These are phyloP conservation scores for Neurospora sp. DNA, from an alignment of 495 filamentous ascomycete species.

Conservation along the genomic window DNA sequence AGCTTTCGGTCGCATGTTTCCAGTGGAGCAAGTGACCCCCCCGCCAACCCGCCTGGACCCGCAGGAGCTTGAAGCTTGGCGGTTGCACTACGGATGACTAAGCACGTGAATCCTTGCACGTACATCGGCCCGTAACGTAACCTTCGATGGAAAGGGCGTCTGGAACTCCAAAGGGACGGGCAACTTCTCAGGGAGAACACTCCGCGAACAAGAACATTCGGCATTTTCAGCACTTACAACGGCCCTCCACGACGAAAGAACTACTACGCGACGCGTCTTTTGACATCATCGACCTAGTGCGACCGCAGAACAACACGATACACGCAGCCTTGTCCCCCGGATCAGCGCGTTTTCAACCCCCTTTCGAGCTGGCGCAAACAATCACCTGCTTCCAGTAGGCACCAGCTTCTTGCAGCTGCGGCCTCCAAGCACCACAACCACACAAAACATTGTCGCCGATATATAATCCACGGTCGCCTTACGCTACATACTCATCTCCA, in stretches of 20 bases:
- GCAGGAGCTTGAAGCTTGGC: neutral
- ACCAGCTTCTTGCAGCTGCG: neutral
- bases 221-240: neutral
- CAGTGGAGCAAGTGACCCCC: neutral
- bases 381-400: neutral
- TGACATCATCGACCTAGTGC: neutral
- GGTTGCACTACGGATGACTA: neutral
- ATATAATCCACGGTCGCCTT: neutral
- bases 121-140: neutral
- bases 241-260: neutral
- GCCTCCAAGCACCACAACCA: neutral
- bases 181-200: neutral
- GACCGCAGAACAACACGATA: neutral
- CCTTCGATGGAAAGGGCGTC: neutral
- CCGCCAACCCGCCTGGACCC: neutral
- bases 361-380: neutral
- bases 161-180: neutral
- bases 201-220: neutral
- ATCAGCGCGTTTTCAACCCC: slow-evolving; percentile 4
- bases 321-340: neutral
- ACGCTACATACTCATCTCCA: slow-evolving; percentile 2
- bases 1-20: neutral
- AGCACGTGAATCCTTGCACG: neutral
- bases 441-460: neutral
- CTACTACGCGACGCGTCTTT: neutral